Conservation (phyloP, 1,284 basidiomycete genomes). For the Leccinum pachyderme region DNA sequence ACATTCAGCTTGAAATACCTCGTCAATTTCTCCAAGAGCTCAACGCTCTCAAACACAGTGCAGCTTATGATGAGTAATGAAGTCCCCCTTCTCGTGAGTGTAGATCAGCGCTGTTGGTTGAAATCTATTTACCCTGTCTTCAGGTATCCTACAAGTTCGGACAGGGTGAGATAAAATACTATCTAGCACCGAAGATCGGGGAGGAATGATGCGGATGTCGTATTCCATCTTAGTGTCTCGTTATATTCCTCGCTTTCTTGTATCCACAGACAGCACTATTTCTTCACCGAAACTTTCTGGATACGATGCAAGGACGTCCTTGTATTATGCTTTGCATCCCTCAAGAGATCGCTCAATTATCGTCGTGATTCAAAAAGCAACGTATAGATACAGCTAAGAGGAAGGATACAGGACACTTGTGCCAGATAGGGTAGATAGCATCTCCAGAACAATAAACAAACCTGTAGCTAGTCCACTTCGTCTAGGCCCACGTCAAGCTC, state of each 20-base stretch:
- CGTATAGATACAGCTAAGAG: conserved; percentile 15
- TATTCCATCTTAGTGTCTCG: neutral
- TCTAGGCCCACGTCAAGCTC: neutral
- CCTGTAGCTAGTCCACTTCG: conserved; percentile 12
- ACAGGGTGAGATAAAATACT: conserved; percentile 76
- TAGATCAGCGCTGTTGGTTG: conserved; percentile 3
- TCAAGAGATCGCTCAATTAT: neutral
- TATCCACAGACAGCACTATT: conserved; percentile 8
- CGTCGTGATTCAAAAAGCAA: conserved; percentile 10
- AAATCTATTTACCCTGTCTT: neutral
- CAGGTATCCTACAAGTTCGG: conserved; percentile 86
- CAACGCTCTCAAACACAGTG: conserved; percentile 72
- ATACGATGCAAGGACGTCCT: no score
- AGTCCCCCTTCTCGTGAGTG: conserved; percentile 77
- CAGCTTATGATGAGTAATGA: conserved; percentile 89
- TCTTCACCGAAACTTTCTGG: no score
- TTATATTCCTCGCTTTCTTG: conserved; percentile 19
- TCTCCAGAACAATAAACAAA: conserved; percentile 6
- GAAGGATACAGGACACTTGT: neutral
- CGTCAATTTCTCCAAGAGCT: conserved; percentile 94
- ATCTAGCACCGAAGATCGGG: conserved; percentile 86
- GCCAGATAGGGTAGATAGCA: conserved; percentile 17
- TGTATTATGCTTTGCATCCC: no score
- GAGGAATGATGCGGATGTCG: conserved; percentile 54
- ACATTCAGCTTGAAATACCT: conserved; percentile 99